phyloP scores from a whole-genome alignment of 495 filamentous ascomycete genomes.

The Penicillium manginii region DNA sequence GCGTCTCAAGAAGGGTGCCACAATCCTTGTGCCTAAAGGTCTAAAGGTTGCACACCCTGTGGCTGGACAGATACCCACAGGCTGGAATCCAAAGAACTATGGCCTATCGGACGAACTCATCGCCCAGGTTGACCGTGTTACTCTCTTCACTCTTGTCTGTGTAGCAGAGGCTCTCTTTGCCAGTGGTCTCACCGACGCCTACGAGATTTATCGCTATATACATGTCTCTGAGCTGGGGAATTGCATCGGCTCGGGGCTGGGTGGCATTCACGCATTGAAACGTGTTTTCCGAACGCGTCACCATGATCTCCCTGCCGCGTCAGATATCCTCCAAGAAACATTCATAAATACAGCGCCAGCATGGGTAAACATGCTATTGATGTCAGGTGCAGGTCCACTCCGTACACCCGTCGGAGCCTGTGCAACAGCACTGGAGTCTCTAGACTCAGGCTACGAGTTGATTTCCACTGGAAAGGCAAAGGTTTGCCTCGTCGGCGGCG shows the following conservation, averaged over 20 bases:
- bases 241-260: conserved; percentile 96
- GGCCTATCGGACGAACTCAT: conserved; percentile 98
- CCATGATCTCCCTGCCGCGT: conserved; percentile 96
- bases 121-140: conserved; percentile 94
- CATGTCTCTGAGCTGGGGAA: conserved; percentile 98
- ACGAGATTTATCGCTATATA: conserved; percentile 99
- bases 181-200: conserved; percentile 97
- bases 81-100: conserved; percentile 93
- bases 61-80: conserved; percentile 93
- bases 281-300: conserved; percentile 99
- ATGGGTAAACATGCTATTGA: conserved; percentile 98
- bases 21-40: conserved; percentile 93
- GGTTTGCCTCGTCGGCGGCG: conserved; percentile 96
- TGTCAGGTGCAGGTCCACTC: conserved; percentile 98
- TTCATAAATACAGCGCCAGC: conserved; percentile 99
- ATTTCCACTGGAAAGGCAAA: conserved; percentile 97
- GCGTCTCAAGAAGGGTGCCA: conserved; percentile 90
- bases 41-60: conserved; percentile 95
- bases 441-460: conserved; percentile 97
- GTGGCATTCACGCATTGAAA: conserved; percentile 86
- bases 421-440: conserved; percentile 94
- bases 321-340: conserved; percentile 97
- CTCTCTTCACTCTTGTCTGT: conserved; percentile 90
- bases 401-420: conserved; percentile 98
- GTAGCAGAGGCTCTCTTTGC: conserved; percentile 88